Evolutionary conservation across 495 filamentous ascomycete genomes (phyloP), one percentile per base, ranked within the genome.

Genomic region (Chaetomium cochliodes): DNA sequence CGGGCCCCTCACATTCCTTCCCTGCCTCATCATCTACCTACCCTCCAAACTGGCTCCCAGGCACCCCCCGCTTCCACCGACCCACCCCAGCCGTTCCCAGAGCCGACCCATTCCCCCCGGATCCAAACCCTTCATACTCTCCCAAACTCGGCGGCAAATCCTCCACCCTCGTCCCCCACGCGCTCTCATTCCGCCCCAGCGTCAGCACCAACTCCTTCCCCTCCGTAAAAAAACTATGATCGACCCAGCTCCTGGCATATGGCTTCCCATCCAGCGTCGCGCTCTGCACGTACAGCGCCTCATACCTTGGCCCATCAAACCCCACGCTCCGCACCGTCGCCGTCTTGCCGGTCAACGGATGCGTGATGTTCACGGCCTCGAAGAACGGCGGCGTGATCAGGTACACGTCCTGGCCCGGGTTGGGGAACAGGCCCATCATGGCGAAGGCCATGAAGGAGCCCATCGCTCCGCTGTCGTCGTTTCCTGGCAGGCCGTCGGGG

Each of bases 341-440:
- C 2, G 80, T 88, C 41, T 83, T 83, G 49, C 81, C 80, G 0
- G 88, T 91, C 2, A 87, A 49, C 4, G 85, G 84, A 59, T 83
- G 83, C 8, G 79, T 86, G 47, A 90, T 80, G 64, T 84, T 88
- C 11, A 90, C 80, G 55, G 79, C 74, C 69, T 86, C 83, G 72
- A 92, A 92, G 69, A 82, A 89, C 0, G 87, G 87, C 5, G 86
- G 78, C 8, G 77, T 88, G 58, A 92, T 89, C 8, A 92, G 78
- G 63, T 92, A 92, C 0, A 91, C 88, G 68, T 91, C 76, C 69
- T 91, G 88, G 6, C 89, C 90, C 0, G 88, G 85, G 26, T 90
- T 87, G 0, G 90, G 90, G 74, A 89, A 92, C 0, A 91, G 73
- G 3, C 90, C 90, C 72, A 90, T 83, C 87, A 90, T 90, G 55